Percentiles rank a stretch among this genome's conserved stretches.
Evolutionary conservation across 441 rosid species (phyloP).

Genomic region (Erysimum cheiri): DNA sequence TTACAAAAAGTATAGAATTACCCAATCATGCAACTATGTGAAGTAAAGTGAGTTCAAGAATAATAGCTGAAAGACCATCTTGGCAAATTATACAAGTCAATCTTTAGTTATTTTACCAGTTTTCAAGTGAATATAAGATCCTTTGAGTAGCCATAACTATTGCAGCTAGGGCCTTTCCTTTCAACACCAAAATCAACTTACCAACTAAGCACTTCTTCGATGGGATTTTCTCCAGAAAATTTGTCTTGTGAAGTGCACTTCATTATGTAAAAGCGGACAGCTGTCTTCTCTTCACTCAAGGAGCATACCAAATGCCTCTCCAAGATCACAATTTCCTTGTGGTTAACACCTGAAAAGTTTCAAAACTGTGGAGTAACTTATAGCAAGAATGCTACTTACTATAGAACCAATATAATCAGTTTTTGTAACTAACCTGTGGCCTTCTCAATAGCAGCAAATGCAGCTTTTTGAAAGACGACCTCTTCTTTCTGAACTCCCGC

Average conservation of each 20-base stretch:
- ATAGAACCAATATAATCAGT: neutral
- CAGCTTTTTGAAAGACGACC: conserved; percentile 52
- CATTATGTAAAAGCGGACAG: conserved; percentile 72
- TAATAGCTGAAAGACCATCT: conserved; percentile 7
- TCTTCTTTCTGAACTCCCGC: conserved; percentile 44
- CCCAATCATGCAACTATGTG: conserved; percentile 1
- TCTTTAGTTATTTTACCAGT: neutral
- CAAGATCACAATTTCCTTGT: conserved; percentile 57
- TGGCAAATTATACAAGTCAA: neutral
- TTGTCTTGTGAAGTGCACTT: conserved; percentile 54
- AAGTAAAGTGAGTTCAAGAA: conserved; percentile 7
- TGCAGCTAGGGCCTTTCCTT: neutral
- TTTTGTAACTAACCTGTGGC: conserved; percentile 53
- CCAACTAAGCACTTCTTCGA: conserved; percentile 62
- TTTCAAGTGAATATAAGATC: neutral
- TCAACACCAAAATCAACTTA: conserved; percentile 36
- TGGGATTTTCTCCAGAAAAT: conserved; percentile 45
- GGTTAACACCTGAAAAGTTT: conserved; percentile 57
- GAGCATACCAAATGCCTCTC: conserved; percentile 72
- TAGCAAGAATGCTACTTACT: neutral
- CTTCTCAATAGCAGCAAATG: conserved; percentile 71
- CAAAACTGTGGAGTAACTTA: neutral
- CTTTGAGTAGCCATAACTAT: conserved; percentile 1
- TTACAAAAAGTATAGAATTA: neutral
- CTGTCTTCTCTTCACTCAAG: conserved; percentile 66